Percentiles rank a stretch among this genome's conserved stretches.
These are phyloP conservation scores for Fusarium verticillioides DNA, from an alignment of 2,329 filamentous ascomycete species.

Conservation along the genomic window DNA sequence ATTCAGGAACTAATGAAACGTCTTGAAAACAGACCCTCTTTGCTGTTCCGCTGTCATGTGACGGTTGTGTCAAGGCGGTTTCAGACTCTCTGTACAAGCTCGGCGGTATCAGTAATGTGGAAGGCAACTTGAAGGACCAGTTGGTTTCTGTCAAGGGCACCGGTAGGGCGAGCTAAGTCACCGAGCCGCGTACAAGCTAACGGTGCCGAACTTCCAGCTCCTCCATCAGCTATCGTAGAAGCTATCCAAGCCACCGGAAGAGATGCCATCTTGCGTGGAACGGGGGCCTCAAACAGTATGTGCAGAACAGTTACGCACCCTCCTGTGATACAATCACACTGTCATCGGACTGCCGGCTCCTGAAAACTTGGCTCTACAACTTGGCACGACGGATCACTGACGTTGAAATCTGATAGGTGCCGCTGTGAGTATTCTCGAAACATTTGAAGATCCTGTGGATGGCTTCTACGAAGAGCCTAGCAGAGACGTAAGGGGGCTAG, in stretches of 20 bases:
- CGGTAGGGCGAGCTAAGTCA: slow-evolving; percentile 56
- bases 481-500: slow-evolving; percentile 81
- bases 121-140: slow-evolving; percentile 85
- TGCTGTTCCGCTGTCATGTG: slow-evolving; percentile 92
- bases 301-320: slow-evolving; percentile 41
- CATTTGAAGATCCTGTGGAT: slow-evolving; percentile 71
- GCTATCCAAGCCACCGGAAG: slow-evolving; percentile 90
- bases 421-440: slow-evolving; percentile 96
- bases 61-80: slow-evolving; percentile 87
- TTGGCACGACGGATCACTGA: slow-evolving; percentile 9
- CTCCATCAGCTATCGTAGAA: slow-evolving; percentile 88
- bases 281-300: slow-evolving; percentile 85
- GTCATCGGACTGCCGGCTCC: neutral
- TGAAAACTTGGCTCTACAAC: neutral
- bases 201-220: slow-evolving; percentile 59
- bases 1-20: slow-evolving; percentile 51
- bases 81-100: slow-evolving; percentile 81
- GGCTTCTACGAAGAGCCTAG: slow-evolving; percentile 51
- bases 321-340: neutral
- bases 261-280: slow-evolving; percentile 93
- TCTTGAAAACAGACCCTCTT: slow-evolving; percentile 79
- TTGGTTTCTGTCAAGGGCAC: slow-evolving; percentile 88
- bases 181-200: slow-evolving; percentile 21
- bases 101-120: slow-evolving; percentile 82
- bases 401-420: slow-evolving; percentile 63